Base-by-base conservation (phyloP, 2,329 filamentous ascomycete genomes). In the Sporothrix pseudoabietina region DNA sequence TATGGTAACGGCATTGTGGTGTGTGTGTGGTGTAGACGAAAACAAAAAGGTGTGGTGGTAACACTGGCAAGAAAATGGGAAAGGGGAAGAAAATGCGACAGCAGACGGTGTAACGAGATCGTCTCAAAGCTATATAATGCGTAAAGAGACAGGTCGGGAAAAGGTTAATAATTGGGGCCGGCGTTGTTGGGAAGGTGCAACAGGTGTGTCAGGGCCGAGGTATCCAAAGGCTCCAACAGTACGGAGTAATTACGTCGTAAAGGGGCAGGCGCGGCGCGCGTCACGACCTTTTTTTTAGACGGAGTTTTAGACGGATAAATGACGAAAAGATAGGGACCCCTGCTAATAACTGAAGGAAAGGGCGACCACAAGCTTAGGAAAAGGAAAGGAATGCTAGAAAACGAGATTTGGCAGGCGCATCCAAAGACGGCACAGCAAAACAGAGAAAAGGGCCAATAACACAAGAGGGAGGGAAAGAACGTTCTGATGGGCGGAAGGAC, bases 1-100 rank as follows among this genome's bases (percentile, higher is more conserved):
- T 69, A 49, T 1, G 72, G 63, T 10, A 14, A 47, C 32, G 74
- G 47, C 73, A 76, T 76, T 47, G 22, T 47, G 39, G 54, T 9
- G 32, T 16, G 49, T 30, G 30, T 16, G 49, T 5, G 44, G 26
- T 32, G 52, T 32, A 30, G 19, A 12, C 14, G 1, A 26, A 35
- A 9, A 14, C 22, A 19, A 22, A 22, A 55, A 52, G 32, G 72
- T 35, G 39, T 10, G 49, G n/a, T 26, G 66, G 30, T 14, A 39
- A 16, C 2, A 10, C 14, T 26, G 66, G 30, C 8, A 39, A 16
- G 6, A 10, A 16, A 41, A 22, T 69, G n/a, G 22, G 19, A 32
- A 22, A 26, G n/a, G 10, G 16, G 41, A 39, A 44, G 69, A 49
- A 74, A 47, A 55, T 30, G 63, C 22, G 26, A 19, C 44, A 52